Base-by-base conservation (phyloP, 768 basidiomycete species). In the Pleurotus djamor region DNA sequence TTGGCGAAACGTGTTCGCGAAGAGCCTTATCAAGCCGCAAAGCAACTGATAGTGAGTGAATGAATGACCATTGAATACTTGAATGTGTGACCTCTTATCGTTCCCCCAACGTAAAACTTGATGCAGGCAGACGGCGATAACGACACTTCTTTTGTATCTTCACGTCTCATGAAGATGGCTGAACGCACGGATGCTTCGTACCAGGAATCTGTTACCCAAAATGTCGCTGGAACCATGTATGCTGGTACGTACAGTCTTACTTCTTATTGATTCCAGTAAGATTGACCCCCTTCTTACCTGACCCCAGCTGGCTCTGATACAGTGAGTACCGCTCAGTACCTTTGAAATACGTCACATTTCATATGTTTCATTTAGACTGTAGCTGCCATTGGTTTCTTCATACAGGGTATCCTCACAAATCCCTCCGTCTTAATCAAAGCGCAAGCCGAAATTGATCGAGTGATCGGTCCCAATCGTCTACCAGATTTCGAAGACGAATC, bases 221-320 rank as follows among this genome's bases (percentile, higher is more conserved):
- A 80, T 37, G 75, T 74, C 1, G 80, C 78, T 3, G 78, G 72
- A 1, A 75, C 72, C 3, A 71, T 79, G 17, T 71, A 69, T 38
- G 66, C 62, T 48, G 70, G 74, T 74, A 58, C 33, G 35, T 34
- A 13, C 28, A 12, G 4, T 33, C 21, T 32, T 7, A 72, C 52
- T 41, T 41, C 14, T 14, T 16, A 8, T 33, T 5, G 2, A 16
- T 56, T n/a, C 7, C 16, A 4, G n/a, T 28, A 1, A 28, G 21
- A 28, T 28, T 28, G 45, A n/a, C 51, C 16, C 41, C 7, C 36
- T 52, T 3, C 37, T 21, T 17, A 16, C 9, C 37, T 41, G 32
- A 28, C 9, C 36, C 36, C 38, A 77, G 75, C 75, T 48, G 75
- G 75, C 1, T 71, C 74, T 13, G 75, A 77, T 52, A 69, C 69